These are phyloP conservation scores for Mycena galopus DNA, from an alignment of 768 basidiomycete species.

Conservation along the genomic window DNA sequence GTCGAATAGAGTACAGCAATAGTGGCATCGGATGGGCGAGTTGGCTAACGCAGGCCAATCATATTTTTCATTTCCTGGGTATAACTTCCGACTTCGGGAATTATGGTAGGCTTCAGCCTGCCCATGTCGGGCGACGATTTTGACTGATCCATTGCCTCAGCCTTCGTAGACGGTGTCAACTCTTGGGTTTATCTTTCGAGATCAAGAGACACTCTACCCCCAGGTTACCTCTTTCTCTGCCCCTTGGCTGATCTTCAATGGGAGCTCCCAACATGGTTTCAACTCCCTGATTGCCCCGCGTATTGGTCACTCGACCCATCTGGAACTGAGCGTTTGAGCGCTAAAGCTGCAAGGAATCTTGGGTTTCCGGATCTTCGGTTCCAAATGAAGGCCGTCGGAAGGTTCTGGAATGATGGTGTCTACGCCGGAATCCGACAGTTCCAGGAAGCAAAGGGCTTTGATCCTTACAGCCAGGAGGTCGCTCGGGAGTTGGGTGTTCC, in stretches of 20 bases:
- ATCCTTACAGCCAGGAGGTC: too few relatives aligned
- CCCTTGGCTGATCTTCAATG: neutral
- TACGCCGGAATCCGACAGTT: conserved; percentile 4
- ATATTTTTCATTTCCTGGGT: neutral
- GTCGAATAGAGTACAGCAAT: too few relatives aligned
- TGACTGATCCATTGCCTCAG: too few relatives aligned
- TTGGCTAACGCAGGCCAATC: neutral
- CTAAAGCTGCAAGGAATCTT: neutral
- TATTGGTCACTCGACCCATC: neutral
- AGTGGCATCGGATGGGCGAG: too few relatives aligned
- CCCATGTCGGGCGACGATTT: too few relatives aligned
- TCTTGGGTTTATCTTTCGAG: too few relatives aligned
- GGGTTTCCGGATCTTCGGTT: neutral
- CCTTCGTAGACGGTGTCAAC: too few relatives aligned
- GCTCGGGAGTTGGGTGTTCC: too few relatives aligned
- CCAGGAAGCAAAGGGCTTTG: neutral
- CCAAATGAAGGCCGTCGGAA: neutral
- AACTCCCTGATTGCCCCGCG: neutral
- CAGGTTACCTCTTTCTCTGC: conserved; percentile 3
- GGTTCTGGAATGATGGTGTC: neutral
- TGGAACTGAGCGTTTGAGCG: neutral
- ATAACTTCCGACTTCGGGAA: neutral
- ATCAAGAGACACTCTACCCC: neutral
- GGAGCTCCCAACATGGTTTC: neutral
- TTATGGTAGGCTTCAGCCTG: neutral